These are phyloP conservation scores for Fusarium incarnatum DNA, from an alignment of 2,329 filamentous ascomycete species.

Conservation along the genomic window DNA sequence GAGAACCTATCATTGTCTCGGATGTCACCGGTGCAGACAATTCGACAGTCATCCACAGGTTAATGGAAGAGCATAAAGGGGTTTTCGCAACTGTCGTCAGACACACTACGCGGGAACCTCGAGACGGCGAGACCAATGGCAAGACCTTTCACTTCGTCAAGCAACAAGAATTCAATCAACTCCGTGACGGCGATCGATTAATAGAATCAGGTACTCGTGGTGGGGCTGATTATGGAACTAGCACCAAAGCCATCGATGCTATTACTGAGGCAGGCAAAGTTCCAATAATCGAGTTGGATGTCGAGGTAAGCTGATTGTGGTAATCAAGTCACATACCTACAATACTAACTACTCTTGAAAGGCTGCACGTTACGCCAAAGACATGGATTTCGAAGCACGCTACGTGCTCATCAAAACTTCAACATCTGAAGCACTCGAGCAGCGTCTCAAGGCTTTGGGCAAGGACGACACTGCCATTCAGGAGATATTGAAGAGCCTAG, in stretches of 20 bases:
- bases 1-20: conserved; percentile 72
- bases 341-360: conserved; percentile 43
- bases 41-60: conserved; percentile 69
- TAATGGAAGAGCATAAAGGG: conserved; percentile 72
- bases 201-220: conserved; percentile 66
- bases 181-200: conserved; percentile 70
- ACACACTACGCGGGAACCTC: conserved; percentile 65
- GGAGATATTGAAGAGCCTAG: conserved; percentile 37
- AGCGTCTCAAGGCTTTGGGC: conserved; percentile 47
- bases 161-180: conserved; percentile 64
- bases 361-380: conserved; percentile 68
- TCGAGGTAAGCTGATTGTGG: conserved; percentile 58
- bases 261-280: conserved; percentile 69
- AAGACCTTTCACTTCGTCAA: conserved; percentile 68
- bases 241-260: conserved; percentile 62
- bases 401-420: conserved; percentile 65
- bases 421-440: conserved; percentile 40
- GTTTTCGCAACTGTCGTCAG: conserved; percentile 70
- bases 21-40: conserved; percentile 73
- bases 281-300: conserved; percentile 65
- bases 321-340: background rate
- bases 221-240: conserved; percentile 67
- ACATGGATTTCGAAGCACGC: conserved; percentile 66
- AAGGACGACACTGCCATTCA: conserved; percentile 43
- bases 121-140: conserved; percentile 64